A percentile compares a stretch with the other conserved stretches of the same genome.
These are phyloP conservation scores for Amaranthus cruentus DNA, from an alignment of 148 eudicot species.

Conservation along the genomic window DNA sequence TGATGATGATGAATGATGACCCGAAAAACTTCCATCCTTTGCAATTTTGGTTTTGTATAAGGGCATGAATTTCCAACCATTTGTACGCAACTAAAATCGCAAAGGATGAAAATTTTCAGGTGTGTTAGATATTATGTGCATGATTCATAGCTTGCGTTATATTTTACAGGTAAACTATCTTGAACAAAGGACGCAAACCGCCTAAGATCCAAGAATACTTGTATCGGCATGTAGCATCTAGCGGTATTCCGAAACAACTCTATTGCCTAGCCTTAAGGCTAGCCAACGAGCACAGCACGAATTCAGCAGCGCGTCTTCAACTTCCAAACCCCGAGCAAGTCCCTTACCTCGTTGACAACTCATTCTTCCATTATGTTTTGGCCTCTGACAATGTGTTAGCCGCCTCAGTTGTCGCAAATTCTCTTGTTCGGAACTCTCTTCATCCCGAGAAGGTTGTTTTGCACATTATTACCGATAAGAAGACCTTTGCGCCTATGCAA, in stretches of 20 bases:
- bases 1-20: no score
- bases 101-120: no score
- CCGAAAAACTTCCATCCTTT: no score
- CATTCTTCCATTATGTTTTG: constrained; percentile 67
- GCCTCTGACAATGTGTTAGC: constrained; percentile 88
- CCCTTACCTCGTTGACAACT: constrained; percentile 78
- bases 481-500: constrained; percentile 88
- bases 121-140: background rate
- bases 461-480: constrained; percentile 82
- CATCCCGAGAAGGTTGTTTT: constrained; percentile 68
- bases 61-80: no score
- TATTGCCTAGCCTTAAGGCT: constrained; percentile 72
- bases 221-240: constrained; percentile 92
- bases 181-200: constrained; percentile 82
- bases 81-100: no score
- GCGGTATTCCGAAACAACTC: constrained; percentile 88
- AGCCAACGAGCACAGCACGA: constrained; percentile 78
- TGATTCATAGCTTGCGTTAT: background rate
- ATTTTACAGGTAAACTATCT: constrained; percentile 50
- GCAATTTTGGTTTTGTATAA: no score
- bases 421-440: constrained; percentile 62
- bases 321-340: constrained; percentile 72
- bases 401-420: constrained; percentile 75
- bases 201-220: constrained; percentile 88
- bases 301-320: constrained; percentile 80